A percentile compares a stretch with the other conserved stretches of the same genome.
Conservation (phyloP, 2,329 filamentous ascomycete species). For the Ophiostoma ulmi region DNA sequence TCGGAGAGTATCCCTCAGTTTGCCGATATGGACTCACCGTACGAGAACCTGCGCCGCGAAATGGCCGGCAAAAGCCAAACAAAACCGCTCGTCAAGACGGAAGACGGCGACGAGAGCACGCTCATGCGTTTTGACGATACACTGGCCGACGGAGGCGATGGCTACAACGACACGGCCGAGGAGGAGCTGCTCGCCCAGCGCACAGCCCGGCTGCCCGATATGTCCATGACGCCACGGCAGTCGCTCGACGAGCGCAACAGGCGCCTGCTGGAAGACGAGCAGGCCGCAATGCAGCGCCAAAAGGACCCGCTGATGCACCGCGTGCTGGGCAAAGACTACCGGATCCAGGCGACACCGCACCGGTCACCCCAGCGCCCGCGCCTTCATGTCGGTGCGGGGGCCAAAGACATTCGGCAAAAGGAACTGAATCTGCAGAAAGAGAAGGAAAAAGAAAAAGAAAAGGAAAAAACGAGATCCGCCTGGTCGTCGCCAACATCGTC, state of each 20-base stretch:
- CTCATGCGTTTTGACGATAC: conserved; percentile 34
- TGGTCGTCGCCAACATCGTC: conserved; percentile 58
- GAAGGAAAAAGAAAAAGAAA: conserved; percentile 35
- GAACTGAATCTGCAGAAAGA: not conserved
- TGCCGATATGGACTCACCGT: conserved; percentile 68
- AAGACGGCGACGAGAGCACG: conserved; percentile 34
- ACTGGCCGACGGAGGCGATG: conserved; percentile 32
- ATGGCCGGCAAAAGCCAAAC: conserved; percentile 36
- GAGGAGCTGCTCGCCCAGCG: conserved; percentile 48
- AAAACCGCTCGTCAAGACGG: not conserved
- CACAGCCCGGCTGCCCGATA: conserved; percentile 54
- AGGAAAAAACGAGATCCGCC: not conserved
- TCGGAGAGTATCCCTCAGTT: conserved; percentile 40
- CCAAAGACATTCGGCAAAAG: conserved; percentile 24
- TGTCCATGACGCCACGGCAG: conserved; percentile 58
- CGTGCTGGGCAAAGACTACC: conserved; percentile 92
- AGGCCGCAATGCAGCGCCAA: conserved; percentile 35
- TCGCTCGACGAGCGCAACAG: conserved; percentile 50
- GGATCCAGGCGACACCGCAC: conserved; percentile 85
- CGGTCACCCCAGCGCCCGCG: conserved; percentile 37
- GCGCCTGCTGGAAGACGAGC: conserved; percentile 30
- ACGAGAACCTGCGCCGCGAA: conserved; percentile 66
- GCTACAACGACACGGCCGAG: conserved; percentile 36
- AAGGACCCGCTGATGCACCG: conserved; percentile 81
- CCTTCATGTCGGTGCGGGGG: conserved; percentile 25